phyloP scores from a whole-genome alignment of 2,329 filamentous ascomycete genomes.

The Reticulascus tulasneorum region DNA sequence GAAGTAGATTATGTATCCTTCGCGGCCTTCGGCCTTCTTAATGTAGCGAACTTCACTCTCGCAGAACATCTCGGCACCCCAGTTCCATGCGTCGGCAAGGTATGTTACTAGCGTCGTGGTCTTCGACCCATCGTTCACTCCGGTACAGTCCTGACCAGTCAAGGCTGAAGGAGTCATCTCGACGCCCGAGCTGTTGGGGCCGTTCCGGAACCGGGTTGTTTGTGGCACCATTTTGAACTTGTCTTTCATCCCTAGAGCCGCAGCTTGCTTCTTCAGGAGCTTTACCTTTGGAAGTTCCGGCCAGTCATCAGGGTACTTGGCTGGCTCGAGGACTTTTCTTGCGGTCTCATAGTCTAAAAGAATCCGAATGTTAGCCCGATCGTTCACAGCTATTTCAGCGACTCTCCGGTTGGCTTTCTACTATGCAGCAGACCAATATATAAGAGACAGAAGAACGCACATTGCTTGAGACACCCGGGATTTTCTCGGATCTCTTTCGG shows the following conservation, averaged over 20 bases:
- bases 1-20: constrained; percentile 61
- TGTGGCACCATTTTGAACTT: constrained; percentile 55
- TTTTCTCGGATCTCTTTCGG: constrained; percentile 51
- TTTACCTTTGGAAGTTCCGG: constrained; percentile 55
- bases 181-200: constrained; percentile 60
- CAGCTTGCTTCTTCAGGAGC: constrained; percentile 54
- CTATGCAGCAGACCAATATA: too few species aligned
- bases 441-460: constrained; percentile 29
- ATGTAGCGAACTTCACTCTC: constrained; percentile 63
- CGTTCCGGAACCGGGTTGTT: constrained; percentile 59
- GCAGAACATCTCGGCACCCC: constrained; percentile 69
- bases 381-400: too few species aligned
- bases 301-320: constrained; percentile 53
- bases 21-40: constrained; percentile 40
- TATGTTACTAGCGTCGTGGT: constrained; percentile 64
- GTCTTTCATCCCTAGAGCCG: constrained; percentile 42
- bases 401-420: too few species aligned
- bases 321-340: constrained; percentile 53
- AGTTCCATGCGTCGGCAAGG: constrained; percentile 66
- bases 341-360: constrained; percentile 53
- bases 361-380: too few species aligned
- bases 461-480: constrained; percentile 39
- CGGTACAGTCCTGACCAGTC: constrained; percentile 60
- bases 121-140: constrained; percentile 65
- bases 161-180: constrained; percentile 57